Percentiles rank a stretch among this genome's conserved stretches.
These are phyloP conservation scores for Neocucurbitaria cava DNA, from an alignment of 2,329 filamentous ascomycete genomes.

Conservation along the genomic window DNA sequence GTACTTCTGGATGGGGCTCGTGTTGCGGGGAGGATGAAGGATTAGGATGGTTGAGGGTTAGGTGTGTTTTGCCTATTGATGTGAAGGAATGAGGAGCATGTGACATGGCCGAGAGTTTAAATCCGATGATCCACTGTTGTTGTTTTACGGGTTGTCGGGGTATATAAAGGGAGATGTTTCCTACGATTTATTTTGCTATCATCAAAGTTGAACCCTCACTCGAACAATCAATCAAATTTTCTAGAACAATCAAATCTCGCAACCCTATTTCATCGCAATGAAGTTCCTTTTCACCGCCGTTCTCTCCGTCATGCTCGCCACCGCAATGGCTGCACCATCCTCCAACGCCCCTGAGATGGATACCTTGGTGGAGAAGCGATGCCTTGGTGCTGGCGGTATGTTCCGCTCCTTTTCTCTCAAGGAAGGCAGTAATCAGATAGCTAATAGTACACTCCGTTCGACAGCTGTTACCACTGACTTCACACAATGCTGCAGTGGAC, in stretches of 20 bases:
- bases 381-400: slow-evolving; percentile 5
- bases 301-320: not conserved
- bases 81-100: not conserved
- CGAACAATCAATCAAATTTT: not conserved
- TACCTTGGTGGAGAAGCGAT: slow-evolving; percentile 3
- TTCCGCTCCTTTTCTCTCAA: not conserved
- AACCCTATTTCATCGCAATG: slow-evolving; percentile 11
- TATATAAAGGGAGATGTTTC: not conserved
- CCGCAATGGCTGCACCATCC: slow-evolving; percentile 2
- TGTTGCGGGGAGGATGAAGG: not conserved
- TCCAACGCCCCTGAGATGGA: not conserved
- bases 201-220: not conserved
- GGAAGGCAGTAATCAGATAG: no score
- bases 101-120: not conserved
- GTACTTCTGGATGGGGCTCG: not conserved
- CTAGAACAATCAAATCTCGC: no score
- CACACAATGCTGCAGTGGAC: slow-evolving; percentile 1
- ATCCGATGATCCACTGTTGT: not conserved
- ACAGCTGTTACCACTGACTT: not conserved
- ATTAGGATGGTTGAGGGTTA: not conserved
- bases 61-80: not conserved
- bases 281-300: not conserved
- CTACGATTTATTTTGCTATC: not conserved
- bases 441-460: no score
- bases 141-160: not conserved